These are phyloP conservation scores for Gnaphalium uliginosum DNA, from an alignment of 129 eudicot genomes.

Conservation along the genomic window DNA sequence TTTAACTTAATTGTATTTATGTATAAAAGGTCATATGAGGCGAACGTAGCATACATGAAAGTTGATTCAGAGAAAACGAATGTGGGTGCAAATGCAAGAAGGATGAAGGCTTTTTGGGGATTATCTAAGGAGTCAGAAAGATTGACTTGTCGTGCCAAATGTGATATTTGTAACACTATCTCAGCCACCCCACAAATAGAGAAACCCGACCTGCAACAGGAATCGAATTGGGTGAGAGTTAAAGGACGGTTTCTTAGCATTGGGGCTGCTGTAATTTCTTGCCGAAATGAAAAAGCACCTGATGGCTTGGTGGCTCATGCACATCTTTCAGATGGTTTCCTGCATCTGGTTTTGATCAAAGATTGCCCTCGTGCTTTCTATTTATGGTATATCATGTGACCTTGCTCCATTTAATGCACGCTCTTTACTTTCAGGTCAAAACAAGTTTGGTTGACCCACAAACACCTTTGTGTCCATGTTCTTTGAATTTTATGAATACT, in stretches of 20 bases:
- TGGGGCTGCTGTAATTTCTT: constrained; percentile 97
- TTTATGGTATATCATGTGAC: constrained; percentile 56
- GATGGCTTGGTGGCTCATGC: constrained; percentile 98
- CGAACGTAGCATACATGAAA: constrained; percentile 76
- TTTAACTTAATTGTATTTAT: not conserved
- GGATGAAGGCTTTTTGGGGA: constrained; percentile 44
- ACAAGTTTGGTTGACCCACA: not conserved
- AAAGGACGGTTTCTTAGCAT: constrained; percentile 83
- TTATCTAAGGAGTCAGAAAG: constrained; percentile 49
- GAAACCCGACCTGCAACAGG: constrained; percentile 41
- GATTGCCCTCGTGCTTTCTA: constrained; percentile 87
- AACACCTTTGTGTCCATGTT: not conserved
- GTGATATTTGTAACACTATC: constrained; percentile 56
- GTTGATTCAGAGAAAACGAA: constrained; percentile 49
- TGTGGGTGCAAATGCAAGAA: constrained; percentile 36
- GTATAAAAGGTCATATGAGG: constrained; percentile 80
- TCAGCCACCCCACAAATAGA: constrained; percentile 7
- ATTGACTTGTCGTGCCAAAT: constrained; percentile 67
- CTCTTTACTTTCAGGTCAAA: not conserved
- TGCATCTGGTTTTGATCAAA: constrained; percentile 85
- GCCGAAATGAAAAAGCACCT: constrained; percentile 97
- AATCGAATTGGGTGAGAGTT: constrained; percentile 68
- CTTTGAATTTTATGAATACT: not conserved
- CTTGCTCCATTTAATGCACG: not conserved
- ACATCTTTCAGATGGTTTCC: constrained; percentile 90